These are phyloP conservation scores for Leptographium wingfieldii DNA, from an alignment of 2,329 filamentous ascomycete species.

Conservation along the genomic window DNA sequence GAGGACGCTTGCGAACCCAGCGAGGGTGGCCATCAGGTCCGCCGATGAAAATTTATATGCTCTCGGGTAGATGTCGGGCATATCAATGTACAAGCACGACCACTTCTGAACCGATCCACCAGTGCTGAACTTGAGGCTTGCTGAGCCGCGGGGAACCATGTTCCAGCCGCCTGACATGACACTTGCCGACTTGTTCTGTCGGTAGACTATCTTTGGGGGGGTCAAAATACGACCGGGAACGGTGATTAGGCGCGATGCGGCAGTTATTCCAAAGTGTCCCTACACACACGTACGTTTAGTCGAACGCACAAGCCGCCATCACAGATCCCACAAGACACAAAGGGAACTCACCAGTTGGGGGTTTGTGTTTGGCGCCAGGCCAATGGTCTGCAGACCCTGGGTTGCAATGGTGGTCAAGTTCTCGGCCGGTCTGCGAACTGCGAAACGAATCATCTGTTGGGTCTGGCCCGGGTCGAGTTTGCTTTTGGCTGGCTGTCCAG, in stretches of 20 bases:
- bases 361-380: conserved; percentile 26
- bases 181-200: conserved; percentile 14
- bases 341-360: conserved; percentile 12
- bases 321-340: background rate
- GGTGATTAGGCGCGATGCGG: conserved; percentile 37
- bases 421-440: conserved; percentile 39
- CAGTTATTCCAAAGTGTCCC: conserved; percentile 38
- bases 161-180: conserved; percentile 43
- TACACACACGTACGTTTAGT: conserved; percentile 11
- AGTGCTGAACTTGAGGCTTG: conserved; percentile 30
- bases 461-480: conserved; percentile 42
- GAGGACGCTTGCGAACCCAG: conserved; percentile 4
- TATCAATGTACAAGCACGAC: conserved; percentile 20
- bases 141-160: conserved; percentile 24
- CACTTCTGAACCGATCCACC: conserved; percentile 26
- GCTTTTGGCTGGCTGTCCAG: conserved; percentile 39
- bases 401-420: conserved; percentile 43
- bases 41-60: background rate
- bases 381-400: conserved; percentile 35
- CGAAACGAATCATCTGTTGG: conserved; percentile 45
- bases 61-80: conserved; percentile 6
- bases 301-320: background rate
- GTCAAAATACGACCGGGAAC: conserved; percentile 48
- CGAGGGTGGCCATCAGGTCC: background rate
- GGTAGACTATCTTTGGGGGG: conserved; percentile 33